Evolutionary conservation across 805 yeast genomes (phyloP).

Genomic region (Candida sphagnicola): DNA sequence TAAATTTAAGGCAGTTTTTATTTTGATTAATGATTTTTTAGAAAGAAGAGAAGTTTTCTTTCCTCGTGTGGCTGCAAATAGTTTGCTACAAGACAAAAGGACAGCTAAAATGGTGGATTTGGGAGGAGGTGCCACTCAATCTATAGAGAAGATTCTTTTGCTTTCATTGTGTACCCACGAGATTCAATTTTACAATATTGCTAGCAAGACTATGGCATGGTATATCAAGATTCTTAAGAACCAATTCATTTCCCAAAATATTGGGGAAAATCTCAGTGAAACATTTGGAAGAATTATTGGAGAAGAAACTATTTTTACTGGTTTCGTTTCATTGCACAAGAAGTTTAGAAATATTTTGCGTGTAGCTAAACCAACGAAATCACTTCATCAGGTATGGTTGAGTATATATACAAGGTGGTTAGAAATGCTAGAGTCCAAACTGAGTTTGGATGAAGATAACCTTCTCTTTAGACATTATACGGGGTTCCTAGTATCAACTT

Average conservation of each 20-base stretch:
- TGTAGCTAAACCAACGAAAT: constrained; percentile 22
- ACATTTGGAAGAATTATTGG: constrained; percentile 38
- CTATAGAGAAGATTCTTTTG: constrained; percentile 35
- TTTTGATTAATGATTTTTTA: constrained; percentile 31
- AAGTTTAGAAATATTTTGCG: constrained; percentile 43
- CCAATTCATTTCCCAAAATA: constrained; percentile 14
- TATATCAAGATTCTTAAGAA: constrained; percentile 12
- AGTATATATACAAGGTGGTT: constrained; percentile 52
- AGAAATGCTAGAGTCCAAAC: constrained; percentile 20
- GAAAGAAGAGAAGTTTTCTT: constrained; percentile 19
- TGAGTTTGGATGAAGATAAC: constrained; percentile 34
- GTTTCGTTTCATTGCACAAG: constrained; percentile 71
- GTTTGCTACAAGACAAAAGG: constrained; percentile 9
- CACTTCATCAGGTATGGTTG: constrained; percentile 36
- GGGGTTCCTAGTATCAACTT: constrained; percentile 67
- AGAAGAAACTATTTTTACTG: constrained; percentile 59
- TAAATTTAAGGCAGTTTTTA: constrained; percentile 32
- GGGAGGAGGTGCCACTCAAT: constrained; percentile 15
- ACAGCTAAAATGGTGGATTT: constrained; percentile 7
- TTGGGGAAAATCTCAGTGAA: constrained; percentile 18
- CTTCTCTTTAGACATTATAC: constrained; percentile 60
- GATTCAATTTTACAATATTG: constrained; percentile 38
- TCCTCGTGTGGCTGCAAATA: constrained; percentile 10
- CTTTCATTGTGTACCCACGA: constrained; percentile 41
- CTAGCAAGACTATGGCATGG: constrained; percentile 33